Evolutionary conservation across 306 rosid species (phyloP).

Genomic region (Arachis stenosperma): DNA sequence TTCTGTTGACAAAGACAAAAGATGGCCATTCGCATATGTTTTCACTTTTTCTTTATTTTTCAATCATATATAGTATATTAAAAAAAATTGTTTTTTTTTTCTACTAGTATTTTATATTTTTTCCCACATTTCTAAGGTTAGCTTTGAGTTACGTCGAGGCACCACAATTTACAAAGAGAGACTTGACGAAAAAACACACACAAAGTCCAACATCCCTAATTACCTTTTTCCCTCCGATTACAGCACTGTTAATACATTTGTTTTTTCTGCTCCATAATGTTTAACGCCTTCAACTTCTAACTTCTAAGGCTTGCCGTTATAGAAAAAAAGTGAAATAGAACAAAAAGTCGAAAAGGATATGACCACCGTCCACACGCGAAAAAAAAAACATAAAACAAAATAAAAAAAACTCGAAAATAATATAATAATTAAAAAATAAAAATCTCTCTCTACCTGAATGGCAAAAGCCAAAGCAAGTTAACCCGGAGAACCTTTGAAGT

Average conservation of each 20-base stretch:
- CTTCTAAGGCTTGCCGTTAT: background rate
- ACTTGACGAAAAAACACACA: background rate
- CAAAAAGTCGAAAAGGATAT: slow-evolving; percentile 3
- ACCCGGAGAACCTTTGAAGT: background rate
- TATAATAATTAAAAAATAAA: no score
- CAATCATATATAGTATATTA: background rate
- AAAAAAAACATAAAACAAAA: no score
- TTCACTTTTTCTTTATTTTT: slow-evolving; percentile 38
- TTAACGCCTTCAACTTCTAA: slow-evolving; percentile 32
- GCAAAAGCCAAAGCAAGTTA: slow-evolving; percentile 1
- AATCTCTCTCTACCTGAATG: background rate
- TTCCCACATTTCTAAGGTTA: background rate
- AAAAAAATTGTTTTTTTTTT: background rate
- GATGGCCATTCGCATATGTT: slow-evolving; percentile 42
- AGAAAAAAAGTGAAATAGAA: background rate
- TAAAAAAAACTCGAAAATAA: no score
- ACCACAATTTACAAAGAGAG: slow-evolving; percentile 17
- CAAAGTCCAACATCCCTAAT: slow-evolving; percentile 35
- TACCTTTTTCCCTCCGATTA: background rate
- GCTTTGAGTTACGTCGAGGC: slow-evolving; percentile 11
- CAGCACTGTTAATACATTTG: slow-evolving; percentile 20
- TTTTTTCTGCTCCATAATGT: slow-evolving; percentile 15
- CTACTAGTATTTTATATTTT: background rate
- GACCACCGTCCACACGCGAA: background rate
- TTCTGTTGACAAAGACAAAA: slow-evolving; percentile 47